Percentiles rank a stretch among this genome's conserved stretches.
Evolutionary conservation across 129 eudicot species (phyloP).

Genomic region (Kitagawia praeruptora): DNA sequence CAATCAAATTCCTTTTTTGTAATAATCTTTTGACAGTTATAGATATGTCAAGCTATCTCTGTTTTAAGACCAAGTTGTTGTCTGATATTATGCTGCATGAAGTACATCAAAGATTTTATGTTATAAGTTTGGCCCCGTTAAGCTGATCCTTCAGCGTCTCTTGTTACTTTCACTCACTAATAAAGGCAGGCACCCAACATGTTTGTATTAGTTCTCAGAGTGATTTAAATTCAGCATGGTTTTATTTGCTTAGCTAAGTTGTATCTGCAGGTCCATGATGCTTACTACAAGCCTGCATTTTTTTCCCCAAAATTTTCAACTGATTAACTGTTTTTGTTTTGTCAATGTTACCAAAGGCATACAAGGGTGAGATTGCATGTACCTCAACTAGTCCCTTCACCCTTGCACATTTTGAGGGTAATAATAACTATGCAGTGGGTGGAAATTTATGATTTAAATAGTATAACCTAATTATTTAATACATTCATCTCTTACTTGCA

Average conservation of each 20-base stretch:
- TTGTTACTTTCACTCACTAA: not conserved
- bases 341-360: not conserved
- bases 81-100: not conserved
- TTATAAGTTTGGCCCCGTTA: not conserved
- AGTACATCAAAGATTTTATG: not conserved
- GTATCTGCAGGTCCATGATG: not conserved
- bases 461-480: not conserved
- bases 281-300: not conserved
- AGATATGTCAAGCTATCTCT: not conserved
- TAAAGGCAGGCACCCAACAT: not conserved
- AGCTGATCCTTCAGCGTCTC: not conserved
- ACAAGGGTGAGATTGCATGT: not conserved
- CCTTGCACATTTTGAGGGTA: not conserved
- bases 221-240: not conserved
- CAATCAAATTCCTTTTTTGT: not conserved
- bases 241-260: not conserved
- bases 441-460: not conserved
- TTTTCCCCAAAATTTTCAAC: not conserved
- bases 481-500: not conserved
- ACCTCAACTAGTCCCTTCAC: not conserved
- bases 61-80: not conserved
- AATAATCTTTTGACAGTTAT: not conserved
- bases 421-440: not conserved
- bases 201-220: not conserved
- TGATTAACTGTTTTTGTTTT: too few relatives aligned